Percentiles rank a stretch among this genome's conserved stretches.
phyloP scores from a whole-genome alignment of 495 filamentous ascomycete genomes.

The Cryomyces antarcticus region DNA sequence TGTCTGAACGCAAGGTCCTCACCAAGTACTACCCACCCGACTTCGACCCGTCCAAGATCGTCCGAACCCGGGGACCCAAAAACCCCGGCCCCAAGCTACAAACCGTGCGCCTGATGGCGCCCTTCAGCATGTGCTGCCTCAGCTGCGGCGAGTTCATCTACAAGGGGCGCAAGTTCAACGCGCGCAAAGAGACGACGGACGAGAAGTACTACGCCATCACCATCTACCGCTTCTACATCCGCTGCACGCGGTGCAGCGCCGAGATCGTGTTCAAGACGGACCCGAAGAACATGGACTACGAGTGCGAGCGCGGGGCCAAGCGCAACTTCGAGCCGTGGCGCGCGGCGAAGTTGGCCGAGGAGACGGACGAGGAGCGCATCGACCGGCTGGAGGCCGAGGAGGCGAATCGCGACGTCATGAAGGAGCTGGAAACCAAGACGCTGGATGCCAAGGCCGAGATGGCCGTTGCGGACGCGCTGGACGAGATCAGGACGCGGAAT shows the following conservation, averaged over 20 bases:
- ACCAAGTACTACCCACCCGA: conserved; percentile 75
- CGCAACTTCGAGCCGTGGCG: conserved; percentile 90
- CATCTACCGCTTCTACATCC: conserved; percentile 88
- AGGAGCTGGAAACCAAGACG: conserved; percentile 63
- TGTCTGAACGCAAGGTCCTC: conserved; percentile 90
- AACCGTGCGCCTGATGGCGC: conserved; percentile 90
- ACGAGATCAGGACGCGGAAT: conserved; percentile 85
- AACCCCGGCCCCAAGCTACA: conserved; percentile 59
- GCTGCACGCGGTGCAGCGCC: conserved; percentile 71
- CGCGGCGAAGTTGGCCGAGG: conserved; percentile 31
- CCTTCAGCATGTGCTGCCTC: conserved; percentile 77
- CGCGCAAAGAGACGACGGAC: conserved; percentile 80
- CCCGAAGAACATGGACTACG: conserved; percentile 85
- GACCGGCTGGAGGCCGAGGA: conserved; percentile 65
- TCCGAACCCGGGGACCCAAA: conserved; percentile 48
- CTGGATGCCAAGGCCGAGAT: conserved; percentile 91
- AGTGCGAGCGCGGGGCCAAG: conserved; percentile 68
- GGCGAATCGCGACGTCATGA: conserved; percentile 50
- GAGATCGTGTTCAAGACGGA: conserved; percentile 90
- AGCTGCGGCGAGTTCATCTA: conserved; percentile 62
- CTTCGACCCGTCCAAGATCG: conserved; percentile 79
- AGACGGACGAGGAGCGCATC: conserved; percentile 76
- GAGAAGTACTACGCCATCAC: conserved; percentile 79
- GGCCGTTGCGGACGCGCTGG: conserved; percentile 87
- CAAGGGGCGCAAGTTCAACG: conserved; percentile 92